Base-by-base conservation (phyloP, 345 rosid species). In the Pugionium dolabratum region DNA sequence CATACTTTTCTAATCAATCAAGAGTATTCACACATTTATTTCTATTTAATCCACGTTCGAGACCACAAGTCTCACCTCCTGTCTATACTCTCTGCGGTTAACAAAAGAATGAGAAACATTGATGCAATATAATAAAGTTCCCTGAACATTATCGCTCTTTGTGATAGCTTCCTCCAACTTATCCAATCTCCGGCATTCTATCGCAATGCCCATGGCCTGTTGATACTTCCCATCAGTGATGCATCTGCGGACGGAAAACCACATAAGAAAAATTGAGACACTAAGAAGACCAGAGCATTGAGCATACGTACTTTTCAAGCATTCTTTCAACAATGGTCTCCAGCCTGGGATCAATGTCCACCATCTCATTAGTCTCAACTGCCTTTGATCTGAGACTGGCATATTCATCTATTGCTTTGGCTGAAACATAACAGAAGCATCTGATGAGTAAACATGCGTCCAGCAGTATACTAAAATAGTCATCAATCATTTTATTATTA, bases 181-280 rank as follows among this genome's bases (percentile, higher is more conserved):
- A 77, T 95, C 99, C 78, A 95, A 66, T 79, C 98, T 81, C 65
- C 97, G 85, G 79, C 98, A 95, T 73, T 95, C 99, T 77, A 95
- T 84, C 18, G 99, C 94, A 77, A 85, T 91, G 73, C 99, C 99
- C 97, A 95, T 89, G 55, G 99, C 99, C 76, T 91, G 99, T 68
- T 95, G 98, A 82, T 84, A 86, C 76, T 95, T 95, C 61, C 96
- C 96, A 76, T 95, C 99, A 62, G 49, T 54, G 63, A 95, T 91
- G 75, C 99, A 95, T 91, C 99, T 95, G 69, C 73, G 66, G 18
- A 3, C 6, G 58, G 52, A 49, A 69, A 70, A 57, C 26, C 5
- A 45, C 1, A 34, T 69, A 44, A 69, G 75, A 59, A 50, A 4
- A 58, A 69, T 4, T 62, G 52, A 69, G 36, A 46, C 57, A 74